Evolutionary conservation across 129 eudicot genomes (phyloP).

Genomic region (Helianthus annuus): HanXRQr2.0-SUNRISE NC_035438.2:3731197-3731696

Average conservation of each 20-base stretch:
- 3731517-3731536: slow-evolving; percentile 97
- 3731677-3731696: slow-evolving; percentile 67
- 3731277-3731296: slow-evolving; percentile 12
- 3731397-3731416: slow-evolving; percentile 92
- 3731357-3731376: slow-evolving; percentile 88
- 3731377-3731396: slow-evolving; percentile 88
- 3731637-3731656: slow-evolving; percentile 98
- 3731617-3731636: slow-evolving; percentile 90
- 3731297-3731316: slow-evolving; percentile 65
- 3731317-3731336: slow-evolving; percentile 83
- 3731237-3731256: background rate
- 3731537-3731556: slow-evolving; percentile 97
- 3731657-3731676: slow-evolving; percentile 99
- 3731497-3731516: slow-evolving; percentile 78
- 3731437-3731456: background rate
- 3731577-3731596: slow-evolving; percentile 96
- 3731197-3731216: no score
- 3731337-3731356: slow-evolving; percentile 96
- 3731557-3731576: slow-evolving; percentile 82
- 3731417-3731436: slow-evolving; percentile 77
- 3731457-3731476: background rate
- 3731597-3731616: slow-evolving; percentile 85
- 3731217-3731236: no score
- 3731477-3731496: slow-evolving; percentile 7
- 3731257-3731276: background rate